phyloP scores from a whole-genome alignment of 495 filamentous ascomycete species.

The Parachaetomium inaequale region DNA sequence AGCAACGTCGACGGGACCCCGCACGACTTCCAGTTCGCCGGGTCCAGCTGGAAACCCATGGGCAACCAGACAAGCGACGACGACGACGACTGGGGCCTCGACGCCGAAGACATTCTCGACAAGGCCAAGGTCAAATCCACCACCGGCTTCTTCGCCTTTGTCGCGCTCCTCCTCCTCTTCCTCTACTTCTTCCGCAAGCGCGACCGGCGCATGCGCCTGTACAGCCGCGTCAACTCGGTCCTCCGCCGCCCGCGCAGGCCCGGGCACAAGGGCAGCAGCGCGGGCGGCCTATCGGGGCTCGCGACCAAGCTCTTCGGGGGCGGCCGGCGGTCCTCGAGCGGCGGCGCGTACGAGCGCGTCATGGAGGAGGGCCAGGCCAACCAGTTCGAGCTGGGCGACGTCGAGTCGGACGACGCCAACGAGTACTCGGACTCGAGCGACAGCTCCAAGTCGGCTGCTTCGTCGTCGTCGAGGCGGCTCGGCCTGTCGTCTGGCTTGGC shows the following conservation, averaged over 20 bases:
- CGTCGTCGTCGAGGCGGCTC: conserved; percentile 31
- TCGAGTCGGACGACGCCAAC: conserved; percentile 55
- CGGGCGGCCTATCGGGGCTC: conserved; percentile 52
- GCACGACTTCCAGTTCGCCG: conserved; percentile 79
- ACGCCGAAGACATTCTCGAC: conserved; percentile 61
- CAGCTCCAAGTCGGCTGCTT: not conserved
- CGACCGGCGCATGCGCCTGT: conserved; percentile 65
- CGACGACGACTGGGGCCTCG: conserved; percentile 58
- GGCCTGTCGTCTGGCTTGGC: conserved; percentile 59
- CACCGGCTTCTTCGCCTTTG: conserved; percentile 69
- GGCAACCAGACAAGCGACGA: conserved; percentile 42
- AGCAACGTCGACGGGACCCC: conserved; percentile 66
- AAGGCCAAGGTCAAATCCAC: conserved; percentile 66
- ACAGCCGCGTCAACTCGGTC: conserved; percentile 53
- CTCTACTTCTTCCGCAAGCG: conserved; percentile 57
- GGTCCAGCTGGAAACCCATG: conserved; percentile 51
- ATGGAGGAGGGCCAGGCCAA: conserved; percentile 68
- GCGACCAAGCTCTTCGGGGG: conserved; percentile 56
- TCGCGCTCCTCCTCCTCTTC: conserved; percentile 62
- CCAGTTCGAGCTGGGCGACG: conserved; percentile 68
- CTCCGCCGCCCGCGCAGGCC: conserved; percentile 50
- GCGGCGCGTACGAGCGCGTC: conserved; percentile 71
- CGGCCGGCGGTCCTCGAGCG: conserved; percentile 29
- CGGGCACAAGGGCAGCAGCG: conserved; percentile 44
- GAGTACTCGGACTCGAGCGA: conserved; percentile 54